Evolutionary conservation across 2,329 filamentous ascomycete genomes (phyloP).

Genomic region (Clonostachys rosea): DNA sequence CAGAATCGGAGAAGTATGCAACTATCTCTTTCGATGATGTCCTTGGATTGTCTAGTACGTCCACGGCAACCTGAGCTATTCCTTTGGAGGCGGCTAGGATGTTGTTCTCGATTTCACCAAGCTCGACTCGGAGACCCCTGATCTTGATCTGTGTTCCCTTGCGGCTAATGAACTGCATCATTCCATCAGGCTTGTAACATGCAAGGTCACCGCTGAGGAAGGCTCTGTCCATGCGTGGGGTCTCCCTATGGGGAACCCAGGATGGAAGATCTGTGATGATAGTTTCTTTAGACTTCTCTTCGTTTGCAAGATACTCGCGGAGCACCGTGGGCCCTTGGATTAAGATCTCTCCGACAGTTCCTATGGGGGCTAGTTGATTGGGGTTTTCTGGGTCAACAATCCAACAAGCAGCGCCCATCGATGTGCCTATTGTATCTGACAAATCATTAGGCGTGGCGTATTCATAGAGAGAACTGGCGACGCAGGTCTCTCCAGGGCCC

Average conservation of each 20-base stretch:
- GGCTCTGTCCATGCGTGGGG: background rate
- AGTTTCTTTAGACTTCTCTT: constrained; percentile 12
- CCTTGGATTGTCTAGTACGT: background rate
- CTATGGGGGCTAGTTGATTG: constrained; percentile 4
- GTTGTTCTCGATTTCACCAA: constrained; percentile 1
- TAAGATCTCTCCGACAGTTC: constrained; percentile 6
- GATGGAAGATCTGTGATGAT: constrained; percentile 4
- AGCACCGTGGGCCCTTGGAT: constrained; percentile 28
- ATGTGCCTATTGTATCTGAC: constrained; percentile 2
- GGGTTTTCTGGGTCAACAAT: constrained; percentile 4
- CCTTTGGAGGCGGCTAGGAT: background rate
- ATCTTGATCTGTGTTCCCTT: constrained; percentile 3
- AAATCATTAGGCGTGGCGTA: background rate
- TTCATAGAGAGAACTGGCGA: constrained; percentile 3
- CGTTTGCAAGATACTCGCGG: constrained; percentile 38
- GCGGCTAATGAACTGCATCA: background rate
- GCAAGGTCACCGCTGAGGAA: background rate
- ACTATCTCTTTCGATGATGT: background rate
- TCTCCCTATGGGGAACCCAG: background rate
- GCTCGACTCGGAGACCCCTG: constrained; percentile 1
- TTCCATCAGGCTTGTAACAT: constrained; percentile 1
- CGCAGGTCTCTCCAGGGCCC: constrained; percentile 10
- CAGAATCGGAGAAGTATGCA: constrained; percentile 1
- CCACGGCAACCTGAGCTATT: background rate
- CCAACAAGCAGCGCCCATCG: constrained; percentile 6